A percentile compares a stretch with the other conserved stretches of the same genome.
These are phyloP conservation scores for Linum usitatissimum DNA, from an alignment of 345 rosid genomes.

Conservation along the genomic window DNA sequence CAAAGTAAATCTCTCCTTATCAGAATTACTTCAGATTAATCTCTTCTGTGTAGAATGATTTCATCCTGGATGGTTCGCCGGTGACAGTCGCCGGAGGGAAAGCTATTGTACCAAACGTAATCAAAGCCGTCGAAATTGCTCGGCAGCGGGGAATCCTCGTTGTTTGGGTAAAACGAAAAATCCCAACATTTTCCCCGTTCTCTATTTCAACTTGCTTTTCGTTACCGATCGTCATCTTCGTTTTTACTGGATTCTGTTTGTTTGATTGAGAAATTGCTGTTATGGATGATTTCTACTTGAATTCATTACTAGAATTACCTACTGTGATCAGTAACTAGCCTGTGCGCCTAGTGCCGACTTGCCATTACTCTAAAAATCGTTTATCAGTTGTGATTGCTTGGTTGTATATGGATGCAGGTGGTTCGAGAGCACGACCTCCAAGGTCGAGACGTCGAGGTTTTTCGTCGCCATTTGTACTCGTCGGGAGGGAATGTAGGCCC, in stretches of 20 bases:
- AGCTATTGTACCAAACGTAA: conserved; percentile 56
- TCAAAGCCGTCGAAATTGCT: conserved; percentile 53
- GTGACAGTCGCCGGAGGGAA: conserved; percentile 52
- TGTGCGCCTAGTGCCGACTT: no score
- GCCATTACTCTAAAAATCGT: no score
- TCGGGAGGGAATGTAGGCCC: conserved; percentile 45
- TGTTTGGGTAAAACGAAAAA: conserved; percentile 46
- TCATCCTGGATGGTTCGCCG: conserved; percentile 41
- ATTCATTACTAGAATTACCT: background rate
- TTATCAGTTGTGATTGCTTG: no score
- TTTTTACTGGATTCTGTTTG: background rate
- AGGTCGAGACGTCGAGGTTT: conserved; percentile 78
- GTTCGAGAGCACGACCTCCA: conserved; percentile 66
- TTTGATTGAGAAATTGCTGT: conserved; percentile 6
- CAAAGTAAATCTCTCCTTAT: background rate
- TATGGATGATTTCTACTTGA: background rate
- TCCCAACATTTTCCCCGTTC: background rate
- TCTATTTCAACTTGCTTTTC: no score
- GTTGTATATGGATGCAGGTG: conserved; percentile 27
- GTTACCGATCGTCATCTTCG: background rate
- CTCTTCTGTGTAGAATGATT: conserved; percentile 44
- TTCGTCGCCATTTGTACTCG: conserved; percentile 50
- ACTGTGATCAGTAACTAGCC: no score
- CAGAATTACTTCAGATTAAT: background rate
- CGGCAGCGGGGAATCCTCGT: conserved; percentile 69